Conservation (phyloP, 2,329 filamentous ascomycete genomes). For the Waltergamsia citrina region DNA sequence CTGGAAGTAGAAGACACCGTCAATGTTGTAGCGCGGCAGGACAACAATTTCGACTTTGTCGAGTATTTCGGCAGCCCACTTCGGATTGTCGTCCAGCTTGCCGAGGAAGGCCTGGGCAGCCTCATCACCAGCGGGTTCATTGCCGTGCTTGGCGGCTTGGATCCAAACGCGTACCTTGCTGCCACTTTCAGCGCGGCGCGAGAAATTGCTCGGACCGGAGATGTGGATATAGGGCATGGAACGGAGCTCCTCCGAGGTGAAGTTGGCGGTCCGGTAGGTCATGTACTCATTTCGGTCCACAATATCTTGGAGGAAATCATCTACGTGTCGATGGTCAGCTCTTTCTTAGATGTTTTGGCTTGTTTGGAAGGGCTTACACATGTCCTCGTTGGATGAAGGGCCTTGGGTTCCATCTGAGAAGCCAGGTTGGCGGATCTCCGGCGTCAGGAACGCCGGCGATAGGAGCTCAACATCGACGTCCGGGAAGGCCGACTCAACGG, state of each 20-base stretch:
- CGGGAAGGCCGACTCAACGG: constrained; percentile 4
- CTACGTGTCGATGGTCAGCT: constrained; percentile 1
- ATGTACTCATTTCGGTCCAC: constrained; percentile 8
- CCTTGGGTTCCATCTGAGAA: constrained; percentile 10
- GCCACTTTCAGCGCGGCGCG: neutral
- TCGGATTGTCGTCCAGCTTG: constrained; percentile 15
- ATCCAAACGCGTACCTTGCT: constrained; percentile 19
- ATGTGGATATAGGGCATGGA: constrained; percentile 9
- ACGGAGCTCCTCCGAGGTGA: constrained; percentile 10
- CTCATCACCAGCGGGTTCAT: constrained; percentile 21
- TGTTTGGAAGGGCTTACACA: constrained; percentile 7
- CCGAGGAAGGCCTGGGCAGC: constrained; percentile 18
- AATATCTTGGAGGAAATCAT: constrained; percentile 7
- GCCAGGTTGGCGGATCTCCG: constrained; percentile 6
- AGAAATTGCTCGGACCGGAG: constrained; percentile 1
- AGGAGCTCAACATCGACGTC: constrained; percentile 9
- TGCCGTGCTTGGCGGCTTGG: constrained; percentile 20
- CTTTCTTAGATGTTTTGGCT: neutral
- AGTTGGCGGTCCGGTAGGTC: constrained; percentile 8
- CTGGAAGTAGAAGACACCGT: constrained; percentile 23
- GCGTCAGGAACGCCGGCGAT: constrained; percentile 8
- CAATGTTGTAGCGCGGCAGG: constrained; percentile 20
- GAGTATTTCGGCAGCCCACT: constrained; percentile 17
- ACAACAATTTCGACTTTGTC: constrained; percentile 17
- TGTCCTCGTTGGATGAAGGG: constrained; percentile 8